These are phyloP conservation scores for Rubia tinctorum DNA, from an alignment of 305 asterid species.

Conservation along the genomic window DNA sequence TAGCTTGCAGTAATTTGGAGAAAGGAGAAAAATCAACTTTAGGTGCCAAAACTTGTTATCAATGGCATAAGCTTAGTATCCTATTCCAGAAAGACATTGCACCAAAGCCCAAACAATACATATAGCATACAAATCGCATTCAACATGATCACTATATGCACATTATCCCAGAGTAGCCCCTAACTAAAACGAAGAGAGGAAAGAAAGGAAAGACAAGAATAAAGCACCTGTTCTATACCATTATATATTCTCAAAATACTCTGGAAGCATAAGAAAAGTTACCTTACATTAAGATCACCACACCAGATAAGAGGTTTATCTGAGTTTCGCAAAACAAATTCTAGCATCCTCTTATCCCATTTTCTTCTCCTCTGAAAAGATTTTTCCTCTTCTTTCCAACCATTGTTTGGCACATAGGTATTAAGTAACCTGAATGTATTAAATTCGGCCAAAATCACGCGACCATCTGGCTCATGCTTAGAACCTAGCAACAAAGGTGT, in stretches of 20 bases:
- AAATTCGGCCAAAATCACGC: conserved; percentile 89
- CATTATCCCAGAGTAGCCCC: background rate
- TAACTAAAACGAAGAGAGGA: background rate
- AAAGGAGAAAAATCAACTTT: background rate
- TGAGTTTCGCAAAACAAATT: conserved; percentile 55
- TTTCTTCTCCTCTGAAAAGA: conserved; percentile 94
- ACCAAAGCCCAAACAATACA: background rate
- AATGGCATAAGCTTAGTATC: background rate
- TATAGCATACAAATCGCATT: background rate
- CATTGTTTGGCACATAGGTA: conserved; percentile 92
- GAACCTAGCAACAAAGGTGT: conserved; percentile 47
- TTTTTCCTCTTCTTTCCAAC: conserved; percentile 94
- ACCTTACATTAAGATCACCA: conserved; percentile 98
- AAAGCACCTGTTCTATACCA: background rate
- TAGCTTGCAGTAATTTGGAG: background rate
- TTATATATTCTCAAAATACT: background rate
- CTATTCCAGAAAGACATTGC: background rate
- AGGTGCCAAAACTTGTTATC: background rate
- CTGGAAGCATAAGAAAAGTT: conserved; percentile 23
- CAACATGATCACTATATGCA: background rate
- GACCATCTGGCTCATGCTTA: conserved; percentile 89
- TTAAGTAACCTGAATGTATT: conserved; percentile 72
- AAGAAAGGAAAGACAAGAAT: background rate
- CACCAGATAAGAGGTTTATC: conserved; percentile 97
- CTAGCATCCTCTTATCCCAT: conserved; percentile 95